Evolutionary conservation across 1,139 yeast genomes (phyloP), one percentile per base, ranked within the genome.

Genomic region (Spathaspora sp.): DNA sequence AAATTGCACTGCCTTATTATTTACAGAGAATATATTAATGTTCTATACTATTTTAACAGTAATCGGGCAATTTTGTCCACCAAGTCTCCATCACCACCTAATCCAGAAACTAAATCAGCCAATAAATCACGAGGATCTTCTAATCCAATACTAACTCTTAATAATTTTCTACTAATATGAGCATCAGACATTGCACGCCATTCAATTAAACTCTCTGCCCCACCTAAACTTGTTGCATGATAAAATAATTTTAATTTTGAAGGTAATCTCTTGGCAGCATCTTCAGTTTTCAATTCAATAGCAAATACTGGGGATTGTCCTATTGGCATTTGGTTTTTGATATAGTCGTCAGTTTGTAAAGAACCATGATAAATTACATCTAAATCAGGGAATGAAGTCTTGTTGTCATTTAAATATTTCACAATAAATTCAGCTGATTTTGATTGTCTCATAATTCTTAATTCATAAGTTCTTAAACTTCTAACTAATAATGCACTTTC

Each of bases 161-260:
- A 65, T 37, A 89, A 63, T 1, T 77, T 74, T 23, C 79, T 76
- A 33, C 77, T 68, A 11, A 82, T 84, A 2, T 67, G 57, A 1
- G 75, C 62, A 59, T 89, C 97, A 43, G 88, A 76, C 67, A 90
- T 61, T 1, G 89, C 85, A 59, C 97, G 80, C 96, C 97, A 89
- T 65, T 91, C 97, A 50, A 90, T 81, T 56, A 90, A 72, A 46
- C 95, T 86, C 63, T 91, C 97, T 6, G 87, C 89, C n/a, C 97
- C 96, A 37, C 97, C 97, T 26, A 91, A 72, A 5, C 96, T 88
- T 0, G 97, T 90, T 2, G 97, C 96, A 65, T 91, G 97, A 52
- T 84, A 84, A 68, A 90, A 89, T 51, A 79, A 78, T 55, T 82
- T 78, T 49, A 90, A 71, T 52, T 76, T 80, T 1, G 84, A 72